phyloP scores from a whole-genome alignment of 345 rosid species.

The Reutealis trisperma region DNA sequence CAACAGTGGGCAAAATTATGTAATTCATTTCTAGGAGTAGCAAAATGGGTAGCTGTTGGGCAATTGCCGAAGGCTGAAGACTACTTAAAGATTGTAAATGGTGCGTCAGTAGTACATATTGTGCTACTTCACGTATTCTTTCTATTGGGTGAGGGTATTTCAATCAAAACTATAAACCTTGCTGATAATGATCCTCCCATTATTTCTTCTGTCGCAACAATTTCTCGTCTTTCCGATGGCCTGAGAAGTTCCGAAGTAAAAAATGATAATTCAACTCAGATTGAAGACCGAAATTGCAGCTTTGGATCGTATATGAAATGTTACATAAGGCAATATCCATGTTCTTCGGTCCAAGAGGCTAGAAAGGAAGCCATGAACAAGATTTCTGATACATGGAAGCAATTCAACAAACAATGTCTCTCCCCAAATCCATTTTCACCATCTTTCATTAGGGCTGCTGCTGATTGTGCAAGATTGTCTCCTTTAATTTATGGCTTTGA shows the following conservation, averaged over 20 bases:
- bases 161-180: conserved; percentile 28
- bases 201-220: conserved; percentile 37
- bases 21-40: conserved; percentile 54
- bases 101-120: conserved; percentile 49
- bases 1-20: conserved; percentile 50
- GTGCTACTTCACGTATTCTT: conserved; percentile 47
- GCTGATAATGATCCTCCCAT: conserved; percentile 35
- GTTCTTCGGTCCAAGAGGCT: no score
- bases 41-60: conserved; percentile 42
- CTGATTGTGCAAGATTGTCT: conserved; percentile 49
- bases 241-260: conserved; percentile 40
- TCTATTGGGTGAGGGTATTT: conserved; percentile 37
- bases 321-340: no score
- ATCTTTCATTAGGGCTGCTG: conserved; percentile 34
- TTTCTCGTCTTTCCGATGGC: conserved; percentile 45
- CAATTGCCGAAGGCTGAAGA: conserved; percentile 35
- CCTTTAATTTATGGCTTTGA: conserved; percentile 48
- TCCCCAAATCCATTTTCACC: conserved; percentile 34
- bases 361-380: no score
- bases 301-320: background rate
- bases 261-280: background rate
- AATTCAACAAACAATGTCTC: conserved; percentile 44
- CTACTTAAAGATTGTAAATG: conserved; percentile 48
- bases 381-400: conserved; percentile 46
- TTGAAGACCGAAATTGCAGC: background rate